These are phyloP conservation scores for Pezicula radicicola DNA, from an alignment of 2,329 filamentous ascomycete species.

Conservation along the genomic window DNA sequence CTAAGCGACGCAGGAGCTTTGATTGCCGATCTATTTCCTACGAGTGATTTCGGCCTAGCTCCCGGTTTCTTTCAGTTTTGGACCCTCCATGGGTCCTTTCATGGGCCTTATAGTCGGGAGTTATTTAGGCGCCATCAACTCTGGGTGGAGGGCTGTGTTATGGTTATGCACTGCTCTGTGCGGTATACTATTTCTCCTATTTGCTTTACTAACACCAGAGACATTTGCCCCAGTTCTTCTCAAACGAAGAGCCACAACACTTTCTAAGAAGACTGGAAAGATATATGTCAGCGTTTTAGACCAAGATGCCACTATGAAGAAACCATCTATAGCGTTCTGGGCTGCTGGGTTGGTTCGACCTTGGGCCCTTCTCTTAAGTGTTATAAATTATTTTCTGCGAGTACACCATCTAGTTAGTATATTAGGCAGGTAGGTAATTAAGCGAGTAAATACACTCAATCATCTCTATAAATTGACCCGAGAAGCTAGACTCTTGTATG, in stretches of 20 bases:
- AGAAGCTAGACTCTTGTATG: no score
- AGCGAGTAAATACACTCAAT: no score
- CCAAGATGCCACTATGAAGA: slow-evolving; percentile 51
- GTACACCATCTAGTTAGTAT: no score
- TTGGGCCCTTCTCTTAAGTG: slow-evolving; percentile 63
- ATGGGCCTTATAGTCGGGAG: slow-evolving; percentile 60
- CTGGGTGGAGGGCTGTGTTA: slow-evolving; percentile 74
- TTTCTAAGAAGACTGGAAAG: slow-evolving; percentile 54
- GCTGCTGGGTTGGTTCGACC: slow-evolving; percentile 81
- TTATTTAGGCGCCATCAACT: slow-evolving; percentile 49
- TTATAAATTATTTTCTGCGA: no score
- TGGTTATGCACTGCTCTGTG: slow-evolving; percentile 63
- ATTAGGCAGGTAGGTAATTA: no score
- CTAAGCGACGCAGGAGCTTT: slow-evolving; percentile 57
- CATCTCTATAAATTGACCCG: no score
- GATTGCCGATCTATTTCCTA: slow-evolving; percentile 58
- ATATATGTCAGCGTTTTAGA: slow-evolving; percentile 66
- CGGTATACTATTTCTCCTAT: slow-evolving; percentile 58
- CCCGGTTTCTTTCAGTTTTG: slow-evolving; percentile 67
- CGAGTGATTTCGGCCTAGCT: slow-evolving; percentile 49
- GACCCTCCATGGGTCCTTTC: slow-evolving; percentile 59
- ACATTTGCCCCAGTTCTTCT: slow-evolving; percentile 66
- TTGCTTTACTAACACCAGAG: slow-evolving; percentile 49
- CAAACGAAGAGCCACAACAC: slow-evolving; percentile 62
- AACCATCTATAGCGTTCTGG: slow-evolving; percentile 53